A percentile compares a stretch with the other conserved stretches of the same genome.
phyloP scores from a whole-genome alignment of 148 eudicot genomes.

The Cornus kousa region DNA sequence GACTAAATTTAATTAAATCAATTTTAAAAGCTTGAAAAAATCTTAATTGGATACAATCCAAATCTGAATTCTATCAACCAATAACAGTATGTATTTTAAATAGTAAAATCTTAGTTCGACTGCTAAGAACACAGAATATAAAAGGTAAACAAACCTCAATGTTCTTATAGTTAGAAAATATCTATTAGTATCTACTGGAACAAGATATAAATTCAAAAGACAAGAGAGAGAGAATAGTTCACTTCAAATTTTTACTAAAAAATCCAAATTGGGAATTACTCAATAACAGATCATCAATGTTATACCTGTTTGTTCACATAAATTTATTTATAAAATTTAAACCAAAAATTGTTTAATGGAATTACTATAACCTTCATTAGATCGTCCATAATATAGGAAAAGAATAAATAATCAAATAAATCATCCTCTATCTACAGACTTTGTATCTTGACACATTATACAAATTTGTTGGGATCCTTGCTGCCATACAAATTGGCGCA shows the following conservation, averaged over 20 bases:
- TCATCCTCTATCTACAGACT: no score
- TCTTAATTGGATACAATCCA: no score
- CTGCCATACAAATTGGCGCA: no score
- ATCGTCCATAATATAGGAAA: no score
- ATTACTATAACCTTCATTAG: not conserved
- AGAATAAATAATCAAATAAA: not conserved
- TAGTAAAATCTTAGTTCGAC: not conserved
- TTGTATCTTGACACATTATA: no score
- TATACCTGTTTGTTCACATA: not conserved
- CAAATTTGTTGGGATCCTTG: no score
- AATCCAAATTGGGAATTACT: no score
- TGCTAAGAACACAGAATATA: not conserved
- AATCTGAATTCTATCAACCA: no score
- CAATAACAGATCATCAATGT: not conserved
- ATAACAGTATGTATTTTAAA: not conserved
- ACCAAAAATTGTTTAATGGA: not conserved
- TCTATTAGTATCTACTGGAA: not conserved
- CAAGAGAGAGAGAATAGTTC: not conserved
- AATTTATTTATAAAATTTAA: no score
- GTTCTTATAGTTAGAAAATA: not conserved
- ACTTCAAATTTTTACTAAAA: not conserved
- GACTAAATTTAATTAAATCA: no score
- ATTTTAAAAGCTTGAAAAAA: no score
- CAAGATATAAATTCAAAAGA: not conserved
- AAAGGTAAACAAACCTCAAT: not conserved